These are phyloP conservation scores for Cydonia oblonga DNA, from an alignment of 331 rosid species.

Conservation along the genomic window DNA sequence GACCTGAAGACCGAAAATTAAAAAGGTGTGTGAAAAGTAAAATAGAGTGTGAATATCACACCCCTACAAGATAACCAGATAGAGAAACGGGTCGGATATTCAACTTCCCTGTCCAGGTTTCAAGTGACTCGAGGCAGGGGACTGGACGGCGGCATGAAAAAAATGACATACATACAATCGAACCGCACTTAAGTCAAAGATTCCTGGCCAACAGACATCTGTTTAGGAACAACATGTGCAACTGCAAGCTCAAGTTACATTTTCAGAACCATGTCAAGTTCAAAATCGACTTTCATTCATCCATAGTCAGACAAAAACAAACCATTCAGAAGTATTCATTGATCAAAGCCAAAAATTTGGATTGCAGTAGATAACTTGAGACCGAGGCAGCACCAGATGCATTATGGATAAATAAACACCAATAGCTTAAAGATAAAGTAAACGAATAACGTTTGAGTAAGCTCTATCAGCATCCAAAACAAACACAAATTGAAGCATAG, in stretches of 20 bases:
- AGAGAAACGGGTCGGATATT: too few relatives aligned
- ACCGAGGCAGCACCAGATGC: too few relatives aligned
- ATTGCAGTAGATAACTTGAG: not conserved
- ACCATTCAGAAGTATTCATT: not conserved
- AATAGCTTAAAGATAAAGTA: not conserved
- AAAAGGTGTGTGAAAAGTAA: too few relatives aligned
- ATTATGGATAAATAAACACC: too few relatives aligned
- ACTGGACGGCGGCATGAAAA: too few relatives aligned
- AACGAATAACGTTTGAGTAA: not conserved
- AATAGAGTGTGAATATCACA: too few relatives aligned
- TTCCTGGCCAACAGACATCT: not conserved
- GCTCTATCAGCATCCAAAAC: not conserved
- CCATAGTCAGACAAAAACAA: not conserved
- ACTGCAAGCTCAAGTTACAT: not conserved
- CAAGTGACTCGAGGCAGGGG: too few relatives aligned
- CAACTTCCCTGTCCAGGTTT: too few relatives aligned
- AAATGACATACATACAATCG: too few relatives aligned
- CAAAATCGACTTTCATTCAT: not conserved
- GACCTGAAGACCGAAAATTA: too few relatives aligned
- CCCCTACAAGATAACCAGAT: too few relatives aligned
- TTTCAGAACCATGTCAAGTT: not conserved
- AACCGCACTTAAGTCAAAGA: too few relatives aligned
- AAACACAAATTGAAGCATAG: constrained; percentile 1
- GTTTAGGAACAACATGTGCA: not conserved
- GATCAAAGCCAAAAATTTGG: not conserved